Evolutionary conservation across 176 grass and related monocot species (phyloP).

Genomic region (Musa itinerans): DNA sequence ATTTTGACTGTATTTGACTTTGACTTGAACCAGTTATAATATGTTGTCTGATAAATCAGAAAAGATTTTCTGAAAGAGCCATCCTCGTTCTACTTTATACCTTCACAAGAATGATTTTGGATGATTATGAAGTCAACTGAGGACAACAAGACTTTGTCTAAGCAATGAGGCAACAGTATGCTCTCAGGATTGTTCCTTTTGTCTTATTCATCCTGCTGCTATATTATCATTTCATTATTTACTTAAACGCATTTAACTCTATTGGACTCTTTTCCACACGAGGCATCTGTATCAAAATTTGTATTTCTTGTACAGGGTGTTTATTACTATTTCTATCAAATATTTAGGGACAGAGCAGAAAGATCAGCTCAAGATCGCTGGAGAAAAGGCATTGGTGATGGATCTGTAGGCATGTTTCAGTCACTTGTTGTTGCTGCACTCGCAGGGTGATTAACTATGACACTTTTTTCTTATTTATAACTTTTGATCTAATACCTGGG

Average conservation of each 20-base stretch:
- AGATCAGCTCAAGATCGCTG: conserved; percentile 40
- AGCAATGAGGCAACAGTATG: neutral
- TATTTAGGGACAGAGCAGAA: conserved; percentile 69
- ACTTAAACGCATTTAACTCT: neutral
- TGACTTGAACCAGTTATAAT: neutral
- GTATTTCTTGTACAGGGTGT: conserved; percentile 43
- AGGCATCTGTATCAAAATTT: neutral
- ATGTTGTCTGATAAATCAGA: neutral
- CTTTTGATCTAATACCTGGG: neutral
- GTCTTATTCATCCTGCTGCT: neutral
- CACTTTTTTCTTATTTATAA: neutral
- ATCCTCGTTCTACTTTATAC: neutral
- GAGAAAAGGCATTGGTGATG: conserved; percentile 63
- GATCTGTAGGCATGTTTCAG: conserved; percentile 79
- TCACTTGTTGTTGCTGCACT: conserved; percentile 82
- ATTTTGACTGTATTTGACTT: neutral
- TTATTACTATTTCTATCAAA: conserved; percentile 98
- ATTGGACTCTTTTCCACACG: neutral
- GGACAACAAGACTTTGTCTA: neutral
- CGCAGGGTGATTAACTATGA: conserved; percentile 45
- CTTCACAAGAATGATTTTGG: neutral
- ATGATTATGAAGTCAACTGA: neutral
- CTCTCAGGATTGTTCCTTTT: neutral
- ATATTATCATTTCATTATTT: neutral
- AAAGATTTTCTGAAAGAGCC: neutral